These are phyloP conservation scores for Talaromyces sp. DNA, from an alignment of 2,329 filamentous ascomycete species.

Conservation along the genomic window DNA sequence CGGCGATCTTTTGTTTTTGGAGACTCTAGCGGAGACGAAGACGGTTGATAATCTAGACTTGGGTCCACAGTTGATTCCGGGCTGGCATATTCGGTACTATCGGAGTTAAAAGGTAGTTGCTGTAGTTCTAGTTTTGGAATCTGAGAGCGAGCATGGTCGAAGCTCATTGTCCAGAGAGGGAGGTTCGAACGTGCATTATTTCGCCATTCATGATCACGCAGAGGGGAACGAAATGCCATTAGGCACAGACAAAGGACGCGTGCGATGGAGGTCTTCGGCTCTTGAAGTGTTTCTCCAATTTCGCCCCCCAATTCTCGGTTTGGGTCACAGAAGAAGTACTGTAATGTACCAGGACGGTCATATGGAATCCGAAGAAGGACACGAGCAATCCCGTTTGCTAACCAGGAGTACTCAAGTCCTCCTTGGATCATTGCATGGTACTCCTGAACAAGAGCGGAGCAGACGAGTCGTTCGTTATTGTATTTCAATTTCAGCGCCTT, in stretches of 20 bases:
- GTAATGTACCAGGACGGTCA: constrained; percentile 27
- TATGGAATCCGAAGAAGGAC: constrained; percentile 26
- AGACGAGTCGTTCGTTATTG: constrained; percentile 23
- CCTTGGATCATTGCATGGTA: constrained; percentile 34
- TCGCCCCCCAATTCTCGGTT: constrained; percentile 13
- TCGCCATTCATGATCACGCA: constrained; percentile 25
- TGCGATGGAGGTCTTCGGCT: constrained; percentile 21
- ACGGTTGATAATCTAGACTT: not conserved
- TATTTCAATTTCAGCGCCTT: constrained; percentile 22
- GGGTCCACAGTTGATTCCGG: too few species aligned
- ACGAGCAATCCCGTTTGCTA: constrained; percentile 25
- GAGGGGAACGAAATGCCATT: constrained; percentile 11
- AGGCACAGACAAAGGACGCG: constrained; percentile 23
- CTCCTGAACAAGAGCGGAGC: constrained; percentile 27
- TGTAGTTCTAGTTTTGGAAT: constrained; percentile 5
- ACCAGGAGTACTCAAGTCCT: constrained; percentile 30
- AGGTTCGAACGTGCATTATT: constrained; percentile 8
- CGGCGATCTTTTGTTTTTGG: not conserved
- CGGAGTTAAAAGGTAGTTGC: not conserved
- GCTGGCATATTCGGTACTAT: not conserved
- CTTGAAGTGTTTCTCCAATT: not conserved
- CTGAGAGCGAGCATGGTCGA: constrained; percentile 1
- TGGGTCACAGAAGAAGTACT: constrained; percentile 30
- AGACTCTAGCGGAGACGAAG: not conserved
- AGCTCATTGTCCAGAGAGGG: not conserved